Conservation (phyloP, 805 yeast genomes). For the Saccharomyces paradoxus region DNA sequence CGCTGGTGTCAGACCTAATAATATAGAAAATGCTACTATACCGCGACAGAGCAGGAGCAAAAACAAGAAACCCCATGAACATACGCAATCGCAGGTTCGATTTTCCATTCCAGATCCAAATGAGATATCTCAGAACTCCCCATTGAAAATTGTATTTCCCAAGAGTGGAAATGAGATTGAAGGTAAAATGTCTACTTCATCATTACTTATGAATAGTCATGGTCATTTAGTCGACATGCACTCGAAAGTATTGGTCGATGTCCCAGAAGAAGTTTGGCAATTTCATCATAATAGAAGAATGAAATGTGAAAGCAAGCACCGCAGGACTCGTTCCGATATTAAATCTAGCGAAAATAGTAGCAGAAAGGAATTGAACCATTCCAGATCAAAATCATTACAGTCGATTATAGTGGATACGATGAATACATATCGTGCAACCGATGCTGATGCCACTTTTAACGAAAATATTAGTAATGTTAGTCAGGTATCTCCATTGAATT, state of each 20-base stretch:
- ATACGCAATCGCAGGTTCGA: conserved; percentile 23
- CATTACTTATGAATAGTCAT: background rate
- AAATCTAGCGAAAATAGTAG: background rate
- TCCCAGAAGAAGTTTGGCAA: conserved; percentile 27
- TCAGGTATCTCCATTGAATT: conserved; percentile 13
- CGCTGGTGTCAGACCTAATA: background rate
- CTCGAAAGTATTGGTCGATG: conserved; percentile 23
- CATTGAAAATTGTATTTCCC: conserved; percentile 27
- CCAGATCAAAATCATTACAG: conserved; percentile 19
- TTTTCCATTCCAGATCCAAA: conserved; percentile 23
- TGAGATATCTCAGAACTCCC: conserved; percentile 12
- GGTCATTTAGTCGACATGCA: conserved; percentile 24
- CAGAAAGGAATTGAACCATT: conserved; percentile 1
- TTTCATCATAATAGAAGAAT: conserved; percentile 15
- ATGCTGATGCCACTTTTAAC: background rate
- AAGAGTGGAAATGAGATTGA: conserved; percentile 4
- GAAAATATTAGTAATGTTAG: conserved; percentile 3
- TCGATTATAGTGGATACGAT: conserved; percentile 24
- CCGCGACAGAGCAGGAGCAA: background rate
- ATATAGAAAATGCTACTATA: background rate
- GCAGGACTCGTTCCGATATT: conserved; percentile 1
- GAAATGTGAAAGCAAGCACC: background rate
- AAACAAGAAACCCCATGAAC: background rate
- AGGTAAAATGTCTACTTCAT: background rate
- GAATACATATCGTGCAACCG: conserved; percentile 3